Evolutionary conservation across 106 monocot species (phyloP).

Genomic region (Agapanthus africanus): DNA sequence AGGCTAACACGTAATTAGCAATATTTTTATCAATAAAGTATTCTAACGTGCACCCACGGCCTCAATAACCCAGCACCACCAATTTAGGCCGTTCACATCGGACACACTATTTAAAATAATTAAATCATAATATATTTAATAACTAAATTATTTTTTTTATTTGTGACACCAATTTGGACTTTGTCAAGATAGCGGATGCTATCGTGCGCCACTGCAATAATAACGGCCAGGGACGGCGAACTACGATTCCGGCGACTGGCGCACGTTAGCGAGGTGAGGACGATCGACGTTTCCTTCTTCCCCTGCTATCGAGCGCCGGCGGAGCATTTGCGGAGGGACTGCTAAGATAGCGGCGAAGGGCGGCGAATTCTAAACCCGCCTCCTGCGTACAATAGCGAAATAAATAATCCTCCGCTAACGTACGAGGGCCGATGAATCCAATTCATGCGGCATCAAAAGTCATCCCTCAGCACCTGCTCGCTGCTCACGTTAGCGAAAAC

Average conservation of each 20-base stretch:
- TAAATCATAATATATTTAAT: too few relatives aligned
- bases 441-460: too few relatives aligned
- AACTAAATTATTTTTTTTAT: too few relatives aligned
- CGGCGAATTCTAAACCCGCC: too few relatives aligned
- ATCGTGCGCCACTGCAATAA: not conserved
- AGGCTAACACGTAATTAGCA: not conserved
- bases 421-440: too few relatives aligned
- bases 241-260: too few relatives aligned
- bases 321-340: not conserved
- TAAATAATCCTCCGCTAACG: not conserved
- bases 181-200: not conserved
- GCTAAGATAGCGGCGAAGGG: not conserved
- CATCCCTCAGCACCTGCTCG: too few relatives aligned
- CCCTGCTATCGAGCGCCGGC: not conserved
- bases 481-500: not conserved
- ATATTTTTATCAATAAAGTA: not conserved
- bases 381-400: too few relatives aligned
- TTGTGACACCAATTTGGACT: too few relatives aligned
- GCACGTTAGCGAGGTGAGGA: not conserved
- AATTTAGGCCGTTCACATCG: not conserved
- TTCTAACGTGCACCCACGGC: conserved; percentile 4
- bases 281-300: not conserved
- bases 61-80: not conserved
- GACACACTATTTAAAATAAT: not conserved
- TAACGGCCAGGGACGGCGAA: not conserved